Percentiles rank a stretch among this genome's conserved stretches.
Conservation (phyloP, 1,284 basidiomycete species). For the Somion occarium region DNA sequence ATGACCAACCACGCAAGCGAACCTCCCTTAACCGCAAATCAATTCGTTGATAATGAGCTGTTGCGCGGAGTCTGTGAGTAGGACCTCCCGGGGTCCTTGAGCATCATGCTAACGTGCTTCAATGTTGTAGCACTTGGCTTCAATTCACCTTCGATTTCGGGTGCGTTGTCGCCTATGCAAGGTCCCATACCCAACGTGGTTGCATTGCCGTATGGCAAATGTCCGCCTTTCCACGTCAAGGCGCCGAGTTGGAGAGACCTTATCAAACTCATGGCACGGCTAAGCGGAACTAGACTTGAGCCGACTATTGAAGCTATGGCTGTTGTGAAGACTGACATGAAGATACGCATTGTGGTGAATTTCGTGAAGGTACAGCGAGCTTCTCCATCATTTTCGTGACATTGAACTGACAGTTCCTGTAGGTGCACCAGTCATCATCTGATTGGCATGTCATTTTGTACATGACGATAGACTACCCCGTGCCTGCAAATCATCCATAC, state of each 20-base stretch:
- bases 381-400: not conserved
- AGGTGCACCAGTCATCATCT: slow-evolving; percentile 52
- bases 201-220: slow-evolving; percentile 61
- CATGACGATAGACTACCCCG: slow-evolving; percentile 66
- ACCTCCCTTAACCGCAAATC: slow-evolving; percentile 37
- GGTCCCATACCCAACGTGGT: slow-evolving; percentile 65
- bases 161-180: slow-evolving; percentile 39
- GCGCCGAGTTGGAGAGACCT: slow-evolving; percentile 68
- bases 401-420: not conserved
- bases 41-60: slow-evolving; percentile 58
- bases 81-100: not conserved
- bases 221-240: slow-evolving; percentile 64
- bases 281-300: slow-evolving; percentile 65
- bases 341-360: slow-evolving; percentile 67
- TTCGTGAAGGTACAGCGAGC: slow-evolving; percentile 55
- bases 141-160: slow-evolving; percentile 49
- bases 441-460: slow-evolving; percentile 73
- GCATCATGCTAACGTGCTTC: not conserved
- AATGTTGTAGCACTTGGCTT: slow-evolving; percentile 56
- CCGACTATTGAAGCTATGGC: slow-evolving; percentile 64
- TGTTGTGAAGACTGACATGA: slow-evolving; percentile 49
- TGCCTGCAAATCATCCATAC: slow-evolving; percentile 40
- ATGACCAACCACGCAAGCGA: not conserved
- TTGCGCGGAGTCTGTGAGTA: slow-evolving; percentile 62
- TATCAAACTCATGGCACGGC: slow-evolving; percentile 64